phyloP scores from a whole-genome alignment of 2,329 filamentous ascomycete genomes.

The Verticillium klebahnii region DNA sequence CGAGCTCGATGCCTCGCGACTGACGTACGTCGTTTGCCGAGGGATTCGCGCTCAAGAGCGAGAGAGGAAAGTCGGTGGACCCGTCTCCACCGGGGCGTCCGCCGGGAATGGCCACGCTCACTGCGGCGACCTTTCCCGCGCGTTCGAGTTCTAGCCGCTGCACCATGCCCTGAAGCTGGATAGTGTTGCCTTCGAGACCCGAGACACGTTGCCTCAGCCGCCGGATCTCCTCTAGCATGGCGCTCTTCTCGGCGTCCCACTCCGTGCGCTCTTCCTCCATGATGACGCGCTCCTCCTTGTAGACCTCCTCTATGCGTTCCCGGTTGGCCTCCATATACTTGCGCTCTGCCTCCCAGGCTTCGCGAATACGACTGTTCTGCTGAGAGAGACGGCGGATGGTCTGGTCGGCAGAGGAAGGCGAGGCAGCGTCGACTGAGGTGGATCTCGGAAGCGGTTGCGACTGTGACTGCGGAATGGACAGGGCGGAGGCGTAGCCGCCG shows the following conservation, averaged over 20 bases:
- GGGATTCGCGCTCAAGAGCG: background rate
- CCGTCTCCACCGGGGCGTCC: constrained; percentile 8
- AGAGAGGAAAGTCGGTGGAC: constrained; percentile 10
- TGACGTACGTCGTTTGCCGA: background rate
- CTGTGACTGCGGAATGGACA: constrained; percentile 20
- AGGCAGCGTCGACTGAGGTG: constrained; percentile 20
- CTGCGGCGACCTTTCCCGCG: constrained; percentile 13
- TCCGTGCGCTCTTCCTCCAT: constrained; percentile 46
- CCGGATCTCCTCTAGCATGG: constrained; percentile 35
- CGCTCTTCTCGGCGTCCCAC: constrained; percentile 41
- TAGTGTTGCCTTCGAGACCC: constrained; percentile 31
- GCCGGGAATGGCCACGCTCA: constrained; percentile 10
- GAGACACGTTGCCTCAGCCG: constrained; percentile 33
- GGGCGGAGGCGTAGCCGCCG: constrained; percentile 14
- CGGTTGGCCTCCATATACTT: constrained; percentile 50
- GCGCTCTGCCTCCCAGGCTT: constrained; percentile 50
- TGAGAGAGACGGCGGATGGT: constrained; percentile 35
- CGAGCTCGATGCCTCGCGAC: background rate
- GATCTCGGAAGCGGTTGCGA: constrained; percentile 15
- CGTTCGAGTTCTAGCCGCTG: constrained; percentile 12
- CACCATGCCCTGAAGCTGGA: constrained; percentile 8
- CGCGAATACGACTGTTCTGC: constrained; percentile 37
- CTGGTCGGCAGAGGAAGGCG: constrained; percentile 20
- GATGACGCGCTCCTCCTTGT: constrained; percentile 47
- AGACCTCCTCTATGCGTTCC: constrained; percentile 49